Conservation (phyloP, 2,329 filamentous ascomycete genomes). For the Microsporum audouinii region DNA sequence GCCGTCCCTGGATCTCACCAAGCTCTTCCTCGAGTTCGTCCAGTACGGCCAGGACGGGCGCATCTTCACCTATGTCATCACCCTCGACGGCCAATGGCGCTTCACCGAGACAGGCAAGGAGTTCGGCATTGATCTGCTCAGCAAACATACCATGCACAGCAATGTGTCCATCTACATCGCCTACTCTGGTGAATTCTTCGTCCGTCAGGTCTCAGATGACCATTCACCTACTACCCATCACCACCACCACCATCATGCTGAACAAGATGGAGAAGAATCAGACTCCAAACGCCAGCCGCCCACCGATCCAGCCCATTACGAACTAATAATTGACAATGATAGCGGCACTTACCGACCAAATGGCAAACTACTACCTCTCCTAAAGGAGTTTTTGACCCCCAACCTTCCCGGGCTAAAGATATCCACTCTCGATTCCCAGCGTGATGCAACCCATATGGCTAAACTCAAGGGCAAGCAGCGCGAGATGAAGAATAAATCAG, state of each 20-base stretch:
- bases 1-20: constrained; percentile 58
- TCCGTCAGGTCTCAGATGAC: constrained; percentile 45
- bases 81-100: constrained; percentile 71
- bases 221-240: constrained; percentile 23
- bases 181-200: constrained; percentile 85
- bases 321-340: constrained; percentile 90
- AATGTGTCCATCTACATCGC: constrained; percentile 86
- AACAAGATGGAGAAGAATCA: constrained; percentile 21
- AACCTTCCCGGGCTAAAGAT: constrained; percentile 72
- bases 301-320: constrained; percentile 53
- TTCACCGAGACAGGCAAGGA: constrained; percentile 96
- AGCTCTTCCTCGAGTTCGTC: constrained; percentile 72
- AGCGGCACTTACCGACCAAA: constrained; percentile 87
- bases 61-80: constrained; percentile 85
- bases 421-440: constrained; percentile 59
- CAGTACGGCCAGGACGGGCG: constrained; percentile 78
- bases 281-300: constrained; percentile 38
- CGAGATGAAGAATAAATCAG: constrained; percentile 57
- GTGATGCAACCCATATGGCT: constrained; percentile 58
- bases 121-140: constrained; percentile 84
- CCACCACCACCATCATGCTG: neutral
- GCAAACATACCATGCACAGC: constrained; percentile 95
- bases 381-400: constrained; percentile 57
- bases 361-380: constrained; percentile 57
- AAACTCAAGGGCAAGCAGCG: constrained; percentile 67